phyloP scores from a whole-genome alignment of 2,329 filamentous ascomycete species.

The Calonectria multiphialidica region DNA sequence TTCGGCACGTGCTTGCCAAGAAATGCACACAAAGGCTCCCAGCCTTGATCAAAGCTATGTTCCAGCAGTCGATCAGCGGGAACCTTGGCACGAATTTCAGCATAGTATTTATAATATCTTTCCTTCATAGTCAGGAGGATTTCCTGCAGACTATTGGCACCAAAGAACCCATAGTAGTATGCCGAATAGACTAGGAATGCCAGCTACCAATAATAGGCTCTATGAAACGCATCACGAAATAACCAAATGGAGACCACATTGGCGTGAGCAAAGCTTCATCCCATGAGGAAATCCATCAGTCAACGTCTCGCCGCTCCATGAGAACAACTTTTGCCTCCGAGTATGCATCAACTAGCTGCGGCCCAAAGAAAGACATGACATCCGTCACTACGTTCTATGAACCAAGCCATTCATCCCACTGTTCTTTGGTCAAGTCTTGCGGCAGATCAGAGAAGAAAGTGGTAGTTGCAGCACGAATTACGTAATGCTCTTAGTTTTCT shows the following conservation, averaged over 20 bases:
- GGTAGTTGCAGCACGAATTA: neutral
- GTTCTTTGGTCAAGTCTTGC: neutral
- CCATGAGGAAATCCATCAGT: neutral
- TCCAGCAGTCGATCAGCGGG: neutral
- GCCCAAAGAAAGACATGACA: neutral
- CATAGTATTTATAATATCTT: neutral
- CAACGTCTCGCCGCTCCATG: neutral
- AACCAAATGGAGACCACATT: neutral
- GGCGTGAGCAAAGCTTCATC: neutral
- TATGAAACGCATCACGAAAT: neutral
- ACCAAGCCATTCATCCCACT: neutral
- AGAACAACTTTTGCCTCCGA: neutral
- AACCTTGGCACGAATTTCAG: neutral
- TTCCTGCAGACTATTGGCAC: neutral
- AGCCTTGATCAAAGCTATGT: neutral
- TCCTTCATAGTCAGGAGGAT: neutral
- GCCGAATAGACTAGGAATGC: neutral
- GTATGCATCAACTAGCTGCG: neutral
- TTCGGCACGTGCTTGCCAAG: neutral
- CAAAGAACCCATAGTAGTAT: neutral
- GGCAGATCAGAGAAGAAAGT: neutral
- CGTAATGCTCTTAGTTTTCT: neutral
- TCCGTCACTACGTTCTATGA: neutral
- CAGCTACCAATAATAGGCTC: neutral
- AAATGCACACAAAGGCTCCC: neutral